Percentiles rank a stretch among this genome's conserved stretches.
Conservation (phyloP, 768 basidiomycete genomes). For the Russula sp. region DNA sequence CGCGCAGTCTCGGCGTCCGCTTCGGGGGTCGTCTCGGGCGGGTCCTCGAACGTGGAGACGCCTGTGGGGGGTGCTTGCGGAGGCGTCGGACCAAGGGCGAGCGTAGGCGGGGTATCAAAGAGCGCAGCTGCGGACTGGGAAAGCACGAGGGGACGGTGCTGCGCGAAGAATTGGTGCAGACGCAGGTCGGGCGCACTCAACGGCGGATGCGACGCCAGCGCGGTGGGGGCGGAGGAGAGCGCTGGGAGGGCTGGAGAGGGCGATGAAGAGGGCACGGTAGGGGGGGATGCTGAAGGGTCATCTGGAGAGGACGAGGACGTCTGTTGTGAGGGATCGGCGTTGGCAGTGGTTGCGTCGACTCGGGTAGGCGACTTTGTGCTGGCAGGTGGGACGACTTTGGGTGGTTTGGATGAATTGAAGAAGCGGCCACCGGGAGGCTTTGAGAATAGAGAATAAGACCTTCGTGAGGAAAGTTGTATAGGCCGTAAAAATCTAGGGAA, state of each 20-base stretch:
- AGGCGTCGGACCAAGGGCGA: conserved; percentile 2
- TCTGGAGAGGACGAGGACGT: conserved; percentile 1
- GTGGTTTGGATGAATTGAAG: conserved; percentile 67
- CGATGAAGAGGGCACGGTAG: not conserved
- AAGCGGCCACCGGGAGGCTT: conserved; percentile 70
- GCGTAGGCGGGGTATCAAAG: conserved; percentile 32
- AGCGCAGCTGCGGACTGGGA: conserved; percentile 54
- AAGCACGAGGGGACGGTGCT: conserved; percentile 72
- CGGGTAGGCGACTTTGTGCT: conserved; percentile 33
- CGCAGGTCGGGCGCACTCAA: conserved; percentile 65
- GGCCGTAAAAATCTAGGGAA: conserved; percentile 20
- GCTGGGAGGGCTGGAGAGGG: not conserved
- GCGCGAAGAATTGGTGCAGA: conserved; percentile 79
- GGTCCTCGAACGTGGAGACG: conserved; percentile 35
- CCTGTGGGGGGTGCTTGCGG: conserved; percentile 18
- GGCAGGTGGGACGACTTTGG: conserved; percentile 39
- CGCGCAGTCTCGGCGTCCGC: conserved; percentile 77
- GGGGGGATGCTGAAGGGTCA: conserved; percentile 5
- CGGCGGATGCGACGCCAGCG: conserved; percentile 43
- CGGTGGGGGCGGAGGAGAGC: conserved; percentile 7
- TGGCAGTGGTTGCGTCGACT: conserved; percentile 37
- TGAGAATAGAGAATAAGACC: conserved; percentile 72
- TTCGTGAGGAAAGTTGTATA: conserved; percentile 33
- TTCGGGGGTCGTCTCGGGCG: conserved; percentile 50
- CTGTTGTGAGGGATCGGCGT: conserved; percentile 17